phyloP scores from a whole-genome alignment of 345 rosid species.

The Theobroma cacao region DNA sequence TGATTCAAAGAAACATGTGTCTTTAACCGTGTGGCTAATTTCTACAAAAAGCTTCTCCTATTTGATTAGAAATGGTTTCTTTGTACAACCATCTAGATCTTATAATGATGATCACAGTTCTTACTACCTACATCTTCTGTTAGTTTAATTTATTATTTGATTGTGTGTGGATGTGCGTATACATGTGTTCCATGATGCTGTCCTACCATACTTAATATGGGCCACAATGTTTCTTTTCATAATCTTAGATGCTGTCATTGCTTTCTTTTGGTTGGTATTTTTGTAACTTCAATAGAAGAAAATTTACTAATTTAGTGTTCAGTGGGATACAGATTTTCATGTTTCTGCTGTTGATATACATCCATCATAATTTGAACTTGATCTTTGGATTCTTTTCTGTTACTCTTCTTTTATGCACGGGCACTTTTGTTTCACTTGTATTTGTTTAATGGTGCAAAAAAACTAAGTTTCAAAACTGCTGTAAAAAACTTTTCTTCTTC shows the following conservation, averaged over 20 bases:
- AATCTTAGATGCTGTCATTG: neutral
- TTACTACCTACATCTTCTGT: neutral
- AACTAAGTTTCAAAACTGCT: too few relatives aligned
- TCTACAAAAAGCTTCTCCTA: neutral
- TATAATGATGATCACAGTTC: neutral
- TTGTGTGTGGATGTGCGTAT: neutral
- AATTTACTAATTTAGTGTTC: too few relatives aligned
- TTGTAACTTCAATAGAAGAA: neutral
- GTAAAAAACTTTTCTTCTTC: neutral
- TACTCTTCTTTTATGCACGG: too few relatives aligned
- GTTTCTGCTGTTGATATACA: too few relatives aligned
- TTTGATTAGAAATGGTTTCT: neutral
- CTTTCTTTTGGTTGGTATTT: neutral
- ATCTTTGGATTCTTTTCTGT: too few relatives aligned
- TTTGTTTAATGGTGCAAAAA: too few relatives aligned
- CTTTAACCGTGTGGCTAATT: neutral
- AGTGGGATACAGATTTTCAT: too few relatives aligned
- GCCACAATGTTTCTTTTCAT: neutral
- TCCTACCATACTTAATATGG: neutral
- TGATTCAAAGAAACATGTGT: neutral
- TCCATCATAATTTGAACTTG: too few relatives aligned
- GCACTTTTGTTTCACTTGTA: too few relatives aligned
- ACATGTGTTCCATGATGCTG: neutral
- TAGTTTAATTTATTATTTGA: neutral
- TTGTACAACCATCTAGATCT: neutral